phyloP scores from a whole-genome alignment of 2,329 filamentous ascomycete genomes.

The Colletotrichum neosansevieriae region DNA sequence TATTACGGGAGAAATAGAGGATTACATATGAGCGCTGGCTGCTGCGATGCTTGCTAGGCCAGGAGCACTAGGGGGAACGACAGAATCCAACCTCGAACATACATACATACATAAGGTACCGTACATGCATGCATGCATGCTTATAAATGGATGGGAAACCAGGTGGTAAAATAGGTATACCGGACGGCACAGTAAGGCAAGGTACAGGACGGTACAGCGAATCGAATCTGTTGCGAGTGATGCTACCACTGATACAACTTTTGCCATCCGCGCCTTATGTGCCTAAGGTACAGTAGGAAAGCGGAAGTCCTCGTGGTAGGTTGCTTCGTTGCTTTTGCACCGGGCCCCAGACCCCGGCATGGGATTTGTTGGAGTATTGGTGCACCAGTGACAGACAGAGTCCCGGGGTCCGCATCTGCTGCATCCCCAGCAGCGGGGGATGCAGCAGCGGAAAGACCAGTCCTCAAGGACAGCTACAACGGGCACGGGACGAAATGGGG shows the following conservation, averaged over 20 bases:
- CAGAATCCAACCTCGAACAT: not conserved
- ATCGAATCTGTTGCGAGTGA: not conserved
- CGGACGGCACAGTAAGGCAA: not conserved
- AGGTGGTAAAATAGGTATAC: not conserved
- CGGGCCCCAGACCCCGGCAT: conserved; percentile 11
- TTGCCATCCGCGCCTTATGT: too few relatives aligned
- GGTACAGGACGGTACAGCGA: conserved; percentile 2
- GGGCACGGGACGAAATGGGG: conserved; percentile 37
- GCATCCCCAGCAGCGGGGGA: too few relatives aligned
- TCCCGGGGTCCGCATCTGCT: too few relatives aligned
- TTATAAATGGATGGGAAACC: not conserved
- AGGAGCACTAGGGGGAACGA: not conserved
- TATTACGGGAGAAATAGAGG: conserved; percentile 37
- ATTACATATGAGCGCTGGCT: conserved; percentile 17
- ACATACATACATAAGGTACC: not conserved
- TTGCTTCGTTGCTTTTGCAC: conserved; percentile 20
- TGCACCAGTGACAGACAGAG: conserved; percentile 16
- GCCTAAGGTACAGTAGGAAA: too few relatives aligned
- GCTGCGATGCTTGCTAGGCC: conserved; percentile 16
- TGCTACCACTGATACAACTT: too few relatives aligned
- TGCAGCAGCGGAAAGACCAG: too few relatives aligned
- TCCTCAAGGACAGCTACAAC: conserved; percentile 4
- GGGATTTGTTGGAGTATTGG: conserved; percentile 16
- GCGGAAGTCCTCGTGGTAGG: not conserved
- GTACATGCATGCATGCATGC: not conserved